Percentiles rank a stretch among this genome's conserved stretches.
phyloP scores from a whole-genome alignment of 306 rosid species.

The Medicago ruthenica region DNA sequence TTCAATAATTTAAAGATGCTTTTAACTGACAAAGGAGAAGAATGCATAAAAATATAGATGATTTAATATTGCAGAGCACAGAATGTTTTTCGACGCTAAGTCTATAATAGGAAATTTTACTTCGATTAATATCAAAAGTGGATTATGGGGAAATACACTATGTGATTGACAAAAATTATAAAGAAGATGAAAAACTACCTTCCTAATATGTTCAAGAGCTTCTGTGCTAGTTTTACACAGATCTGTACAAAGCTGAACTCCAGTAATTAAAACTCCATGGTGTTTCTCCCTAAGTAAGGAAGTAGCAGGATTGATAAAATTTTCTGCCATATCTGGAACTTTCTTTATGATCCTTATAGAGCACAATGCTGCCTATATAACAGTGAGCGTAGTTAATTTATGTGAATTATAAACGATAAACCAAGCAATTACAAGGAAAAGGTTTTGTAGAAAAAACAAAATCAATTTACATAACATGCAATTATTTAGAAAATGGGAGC shows the following conservation, averaged over 20 bases:
- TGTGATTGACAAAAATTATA: slow-evolving; percentile 14
- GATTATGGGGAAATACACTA: slow-evolving; percentile 11
- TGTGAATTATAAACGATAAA: slow-evolving; percentile 41
- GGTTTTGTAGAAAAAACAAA: slow-evolving; percentile 24
- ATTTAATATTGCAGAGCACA: slow-evolving; percentile 21
- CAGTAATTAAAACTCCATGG: slow-evolving; percentile 96
- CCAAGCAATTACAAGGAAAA: slow-evolving; percentile 35
- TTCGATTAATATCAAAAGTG: slow-evolving; percentile 37
- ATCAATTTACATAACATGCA: slow-evolving; percentile 33
- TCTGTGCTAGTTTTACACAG: slow-evolving; percentile 84
- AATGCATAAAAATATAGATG: slow-evolving; percentile 3
- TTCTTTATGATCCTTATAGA: slow-evolving; percentile 93
- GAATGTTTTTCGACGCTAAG: slow-evolving; percentile 23
- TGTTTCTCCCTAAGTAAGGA: slow-evolving; percentile 93
- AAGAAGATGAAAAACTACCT: slow-evolving; percentile 59
- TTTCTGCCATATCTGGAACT: slow-evolving; percentile 98
- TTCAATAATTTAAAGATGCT: slow-evolving; percentile 12
- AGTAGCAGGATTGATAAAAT: slow-evolving; percentile 87
- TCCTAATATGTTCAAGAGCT: slow-evolving; percentile 89
- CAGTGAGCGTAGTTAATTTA: slow-evolving; percentile 48
- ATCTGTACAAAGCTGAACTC: slow-evolving; percentile 96
- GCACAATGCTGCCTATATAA: slow-evolving; percentile 91
- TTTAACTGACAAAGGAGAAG: slow-evolving; percentile 10
- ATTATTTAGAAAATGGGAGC: slow-evolving; percentile 36
- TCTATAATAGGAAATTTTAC: slow-evolving; percentile 29